Evolutionary conservation across 1,139 yeast species (phyloP).

Genomic region (Suhomyces guaymorum): DNA sequence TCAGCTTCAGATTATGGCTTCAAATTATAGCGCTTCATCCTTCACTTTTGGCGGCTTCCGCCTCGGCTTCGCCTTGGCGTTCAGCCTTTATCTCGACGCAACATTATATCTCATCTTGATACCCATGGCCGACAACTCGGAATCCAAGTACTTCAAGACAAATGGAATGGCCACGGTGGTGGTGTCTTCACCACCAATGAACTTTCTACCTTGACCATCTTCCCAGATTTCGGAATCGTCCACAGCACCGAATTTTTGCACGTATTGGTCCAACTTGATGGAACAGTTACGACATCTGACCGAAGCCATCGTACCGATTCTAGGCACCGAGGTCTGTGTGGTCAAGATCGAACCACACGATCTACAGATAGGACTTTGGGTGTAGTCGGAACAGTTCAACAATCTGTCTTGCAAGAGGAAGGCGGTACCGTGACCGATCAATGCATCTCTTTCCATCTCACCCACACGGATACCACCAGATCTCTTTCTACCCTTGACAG

Average conservation of each 20-base stretch:
- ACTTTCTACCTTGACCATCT: conserved; percentile 91
- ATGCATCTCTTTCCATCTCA: conserved; percentile 99
- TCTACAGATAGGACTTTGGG: conserved; percentile 88
- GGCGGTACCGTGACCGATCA: conserved; percentile 99
- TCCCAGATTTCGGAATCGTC: conserved; percentile 91
- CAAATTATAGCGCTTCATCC: no score
- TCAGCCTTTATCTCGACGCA: conserved; percentile 8
- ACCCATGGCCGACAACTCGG: conserved; percentile 98
- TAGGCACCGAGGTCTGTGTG: conserved; percentile 87
- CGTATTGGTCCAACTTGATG: conserved; percentile 50
- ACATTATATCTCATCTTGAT: conserved; percentile 87
- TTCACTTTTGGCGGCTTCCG: no score
- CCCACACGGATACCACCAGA: conserved; percentile 99
- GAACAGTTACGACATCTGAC: conserved; percentile 94
- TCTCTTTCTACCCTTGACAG: conserved; percentile 98
- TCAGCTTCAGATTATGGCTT: no score
- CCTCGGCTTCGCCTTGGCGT: background rate
- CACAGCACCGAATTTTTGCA: conserved; percentile 44
- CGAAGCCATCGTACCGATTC: conserved; percentile 77
- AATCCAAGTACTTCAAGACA: conserved; percentile 90
- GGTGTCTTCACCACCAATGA: conserved; percentile 88
- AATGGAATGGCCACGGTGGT: conserved; percentile 96
- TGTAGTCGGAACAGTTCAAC: conserved; percentile 92
- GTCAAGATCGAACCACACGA: conserved; percentile 90
- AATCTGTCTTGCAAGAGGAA: conserved; percentile 92